Percentiles rank a stretch among this genome's conserved stretches.
phyloP scores from a whole-genome alignment of 192 early-diverging fungal genomes.

The Borealophlyctis nickersoniae region DNA sequence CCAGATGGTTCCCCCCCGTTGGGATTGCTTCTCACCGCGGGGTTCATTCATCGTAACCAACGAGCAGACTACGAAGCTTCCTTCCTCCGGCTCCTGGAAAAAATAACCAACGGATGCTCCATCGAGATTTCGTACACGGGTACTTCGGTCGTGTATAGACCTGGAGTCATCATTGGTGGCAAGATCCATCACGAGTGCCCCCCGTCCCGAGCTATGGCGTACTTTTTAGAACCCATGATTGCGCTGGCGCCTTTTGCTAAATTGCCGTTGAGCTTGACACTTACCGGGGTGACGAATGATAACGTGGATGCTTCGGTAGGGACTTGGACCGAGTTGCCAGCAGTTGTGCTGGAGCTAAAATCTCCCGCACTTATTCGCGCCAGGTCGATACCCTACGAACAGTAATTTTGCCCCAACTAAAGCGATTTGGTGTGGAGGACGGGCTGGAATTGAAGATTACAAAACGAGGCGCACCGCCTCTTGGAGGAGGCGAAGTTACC shows the following conservation, averaged over 20 bases:
- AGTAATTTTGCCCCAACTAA: conserved; percentile 77
- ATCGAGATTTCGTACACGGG: conserved; percentile 95
- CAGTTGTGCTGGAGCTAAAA: not conserved
- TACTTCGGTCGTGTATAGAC: conserved; percentile 79
- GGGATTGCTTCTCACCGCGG: conserved; percentile 13
- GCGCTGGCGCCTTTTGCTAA: conserved; percentile 93
- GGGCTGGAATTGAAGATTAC: conserved; percentile 84
- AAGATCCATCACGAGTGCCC: conserved; percentile 84
- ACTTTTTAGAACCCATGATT: conserved; percentile 90
- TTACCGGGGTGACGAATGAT: conserved; percentile 91
- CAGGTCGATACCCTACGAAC: conserved; percentile 88
- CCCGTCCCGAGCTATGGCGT: conserved; percentile 79
- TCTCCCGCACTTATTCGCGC: not conserved
- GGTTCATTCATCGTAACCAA: not conserved
- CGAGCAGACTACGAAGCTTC: conserved; percentile 82
- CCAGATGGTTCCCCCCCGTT: not conserved
- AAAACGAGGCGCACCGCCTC: conserved; percentile 83
- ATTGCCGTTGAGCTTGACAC: conserved; percentile 71
- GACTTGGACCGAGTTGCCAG: not conserved
- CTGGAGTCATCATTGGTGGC: conserved; percentile 89
- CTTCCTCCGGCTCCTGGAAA: conserved; percentile 88
- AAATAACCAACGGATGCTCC: conserved; percentile 85
- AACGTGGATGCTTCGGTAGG: conserved; percentile 83
- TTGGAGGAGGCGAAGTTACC: conserved; percentile 87
- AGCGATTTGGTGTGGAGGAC: conserved; percentile 82